These are phyloP conservation scores for Acacia crassicarpa DNA, from an alignment of 306 rosid genomes.

Conservation along the genomic window DNA sequence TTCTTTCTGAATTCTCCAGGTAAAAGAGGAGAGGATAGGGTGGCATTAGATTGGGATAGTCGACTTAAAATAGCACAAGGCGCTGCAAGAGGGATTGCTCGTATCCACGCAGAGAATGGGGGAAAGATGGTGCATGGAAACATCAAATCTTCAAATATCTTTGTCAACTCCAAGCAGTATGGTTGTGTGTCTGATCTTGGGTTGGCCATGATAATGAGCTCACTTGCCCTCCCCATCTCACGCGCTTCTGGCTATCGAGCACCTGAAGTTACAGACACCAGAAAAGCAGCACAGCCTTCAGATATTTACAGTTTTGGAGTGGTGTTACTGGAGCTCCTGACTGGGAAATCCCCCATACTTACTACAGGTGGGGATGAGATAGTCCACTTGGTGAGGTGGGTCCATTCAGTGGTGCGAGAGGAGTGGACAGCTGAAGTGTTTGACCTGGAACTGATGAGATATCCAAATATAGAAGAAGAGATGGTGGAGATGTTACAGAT, in stretches of 20 bases:
- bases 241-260: constrained; percentile 93
- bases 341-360: constrained; percentile 87
- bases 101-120: constrained; percentile 63
- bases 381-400: constrained; percentile 93
- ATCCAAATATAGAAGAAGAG: constrained; percentile 91
- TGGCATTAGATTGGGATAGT: constrained; percentile 72
- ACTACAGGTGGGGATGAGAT: constrained; percentile 86
- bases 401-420: constrained; percentile 92
- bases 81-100: constrained; percentile 79
- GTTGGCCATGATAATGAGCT: constrained; percentile 71
- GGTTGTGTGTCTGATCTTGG: constrained; percentile 91
- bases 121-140: constrained; percentile 89
- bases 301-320: constrained; percentile 92
- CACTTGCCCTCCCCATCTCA: constrained; percentile 68
- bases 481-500: constrained; percentile 94
- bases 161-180: constrained; percentile 53
- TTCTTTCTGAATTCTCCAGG: constrained; percentile 48
- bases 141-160: constrained; percentile 77
- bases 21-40: constrained; percentile 74
- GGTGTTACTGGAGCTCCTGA: constrained; percentile 81
- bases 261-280: constrained; percentile 85
- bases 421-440: constrained; percentile 98
- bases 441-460: constrained; percentile 81
- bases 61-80: constrained; percentile 78
- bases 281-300: constrained; percentile 76